Percentiles rank a stretch among this genome's conserved stretches.
Conservation (phyloP, 116 monocot species). For the Phalaenopsis hybrid region DNA sequence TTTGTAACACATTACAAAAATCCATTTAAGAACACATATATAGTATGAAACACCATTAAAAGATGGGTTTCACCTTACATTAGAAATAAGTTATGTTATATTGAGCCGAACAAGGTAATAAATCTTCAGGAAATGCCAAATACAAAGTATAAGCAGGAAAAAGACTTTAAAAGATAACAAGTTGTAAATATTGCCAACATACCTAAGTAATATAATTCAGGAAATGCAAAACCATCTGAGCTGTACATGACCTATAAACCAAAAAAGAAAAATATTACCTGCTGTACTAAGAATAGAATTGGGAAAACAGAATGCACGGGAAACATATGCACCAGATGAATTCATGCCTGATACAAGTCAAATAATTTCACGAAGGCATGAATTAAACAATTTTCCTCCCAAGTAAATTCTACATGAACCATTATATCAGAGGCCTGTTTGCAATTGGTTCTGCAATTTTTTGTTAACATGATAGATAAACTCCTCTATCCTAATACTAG, state of each 20-base stretch:
- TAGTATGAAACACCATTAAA: not conserved
- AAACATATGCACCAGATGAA: too few species aligned
- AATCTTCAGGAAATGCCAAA: not conserved
- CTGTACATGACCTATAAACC: constrained; percentile 89
- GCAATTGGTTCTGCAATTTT: not conserved
- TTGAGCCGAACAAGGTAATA: not conserved
- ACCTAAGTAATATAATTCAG: constrained; percentile 94
- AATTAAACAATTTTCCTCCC: too few species aligned
- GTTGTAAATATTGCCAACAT: constrained; percentile 10
- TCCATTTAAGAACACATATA: not conserved
- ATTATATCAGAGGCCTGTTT: not conserved
- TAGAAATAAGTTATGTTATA: not conserved
- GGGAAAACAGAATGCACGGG: not conserved
- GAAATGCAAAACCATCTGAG: constrained; percentile 98
- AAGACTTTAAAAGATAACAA: not conserved
- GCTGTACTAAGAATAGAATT: constrained; percentile 1
- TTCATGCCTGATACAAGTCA: too few species aligned
- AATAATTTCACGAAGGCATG: too few species aligned
- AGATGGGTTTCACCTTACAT: not conserved
- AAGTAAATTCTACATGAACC: not conserved
- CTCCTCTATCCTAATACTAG: not conserved
- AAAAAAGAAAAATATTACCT: constrained; percentile 10
- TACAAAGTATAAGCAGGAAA: not conserved
- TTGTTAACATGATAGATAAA: not conserved
- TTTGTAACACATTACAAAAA: not conserved